Percentiles rank a stretch among this genome's conserved stretches.
Conservation (phyloP, 176 grass and related monocot genomes). For the Tillandsia fasciculata region DNA sequence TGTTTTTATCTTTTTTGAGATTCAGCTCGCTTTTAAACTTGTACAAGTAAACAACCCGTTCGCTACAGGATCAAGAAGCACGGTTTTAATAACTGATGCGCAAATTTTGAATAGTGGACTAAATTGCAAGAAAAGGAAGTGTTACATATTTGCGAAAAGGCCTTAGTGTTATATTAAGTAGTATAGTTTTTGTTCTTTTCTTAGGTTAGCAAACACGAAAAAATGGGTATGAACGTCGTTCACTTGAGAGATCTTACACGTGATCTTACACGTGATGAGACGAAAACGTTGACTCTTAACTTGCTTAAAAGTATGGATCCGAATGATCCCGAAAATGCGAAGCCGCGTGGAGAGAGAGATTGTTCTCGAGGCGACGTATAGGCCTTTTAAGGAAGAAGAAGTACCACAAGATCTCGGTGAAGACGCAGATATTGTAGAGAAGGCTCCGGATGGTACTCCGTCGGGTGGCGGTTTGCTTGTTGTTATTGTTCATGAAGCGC, state of each 20-base stretch:
- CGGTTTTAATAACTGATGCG: background rate
- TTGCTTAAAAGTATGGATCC: conserved; percentile 73
- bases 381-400: conserved; percentile 82
- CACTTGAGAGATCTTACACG: conserved; percentile 50
- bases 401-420: conserved; percentile 33
- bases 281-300: conserved; percentile 49
- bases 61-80: too few relatives aligned
- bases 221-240: conserved; percentile 70
- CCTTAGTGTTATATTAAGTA: background rate
- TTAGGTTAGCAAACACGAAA: conserved; percentile 81
- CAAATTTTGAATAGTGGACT: background rate
- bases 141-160: background rate
- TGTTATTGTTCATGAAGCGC: conserved; percentile 72
- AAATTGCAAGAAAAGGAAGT: background rate
- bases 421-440: conserved; percentile 30
- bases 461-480: conserved; percentile 71
- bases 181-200: conserved; percentile 12
- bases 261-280: conserved; percentile 53
- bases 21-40: too few relatives aligned
- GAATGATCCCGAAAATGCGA: conserved; percentile 65
- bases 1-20: too few relatives aligned
- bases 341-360: conserved; percentile 67
- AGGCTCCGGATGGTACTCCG: conserved; percentile 55
- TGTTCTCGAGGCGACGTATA: conserved; percentile 58
- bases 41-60: too few relatives aligned